These are phyloP conservation scores for Paramyrothecium roridum DNA, from an alignment of 2,329 filamentous ascomycete species.

Conservation along the genomic window DNA sequence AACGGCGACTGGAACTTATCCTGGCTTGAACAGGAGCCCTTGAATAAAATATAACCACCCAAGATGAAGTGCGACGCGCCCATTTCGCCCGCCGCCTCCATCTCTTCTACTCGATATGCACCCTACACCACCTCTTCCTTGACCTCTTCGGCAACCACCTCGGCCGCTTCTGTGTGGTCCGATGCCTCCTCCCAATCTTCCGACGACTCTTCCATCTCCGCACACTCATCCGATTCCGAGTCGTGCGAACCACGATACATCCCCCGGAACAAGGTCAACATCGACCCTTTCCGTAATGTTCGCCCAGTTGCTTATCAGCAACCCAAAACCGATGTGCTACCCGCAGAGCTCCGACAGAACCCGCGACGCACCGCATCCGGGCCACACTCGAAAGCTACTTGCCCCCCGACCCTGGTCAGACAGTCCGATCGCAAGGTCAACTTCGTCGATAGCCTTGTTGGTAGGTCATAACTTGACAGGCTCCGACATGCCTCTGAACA, in stretches of 20 bases:
- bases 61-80: conserved; percentile 58
- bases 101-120: conserved; percentile 42
- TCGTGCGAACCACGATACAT: conserved; percentile 41
- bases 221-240: conserved; percentile 55
- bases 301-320: conserved; percentile 20
- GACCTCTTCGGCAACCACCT: conserved; percentile 73
- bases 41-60: conserved; percentile 25
- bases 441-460: conserved; percentile 95
- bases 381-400: conserved; percentile 52
- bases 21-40: conserved; percentile 27
- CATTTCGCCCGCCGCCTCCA: conserved; percentile 50
- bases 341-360: conserved; percentile 62
- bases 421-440: conserved; percentile 90
- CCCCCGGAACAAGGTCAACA: conserved; percentile 17
- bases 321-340: conserved; percentile 40
- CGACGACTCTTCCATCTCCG: conserved; percentile 63
- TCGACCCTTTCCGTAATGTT: conserved; percentile 17
- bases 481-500: conserved; percentile 7
- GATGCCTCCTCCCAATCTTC: conserved; percentile 67
- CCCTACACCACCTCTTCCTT: conserved; percentile 68
- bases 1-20: conserved; percentile 52
- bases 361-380: conserved; percentile 56
- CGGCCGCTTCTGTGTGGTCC: conserved; percentile 76
- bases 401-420: conserved; percentile 74
- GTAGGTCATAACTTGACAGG: conserved; percentile 60